Conservation (phyloP, 768 basidiomycete species). For the Suillus hirtellus region DNA sequence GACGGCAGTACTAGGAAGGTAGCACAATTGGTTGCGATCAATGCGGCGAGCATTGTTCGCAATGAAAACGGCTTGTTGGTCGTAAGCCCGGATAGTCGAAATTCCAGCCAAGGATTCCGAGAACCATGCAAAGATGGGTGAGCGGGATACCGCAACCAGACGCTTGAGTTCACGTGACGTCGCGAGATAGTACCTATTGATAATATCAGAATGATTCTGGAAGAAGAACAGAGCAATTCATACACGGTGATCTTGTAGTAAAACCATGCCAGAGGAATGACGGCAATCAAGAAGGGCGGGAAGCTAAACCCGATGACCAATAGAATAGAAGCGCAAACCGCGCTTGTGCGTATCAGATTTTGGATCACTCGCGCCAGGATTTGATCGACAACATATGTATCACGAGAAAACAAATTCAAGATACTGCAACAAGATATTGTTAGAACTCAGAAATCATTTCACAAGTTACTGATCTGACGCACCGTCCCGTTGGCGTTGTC, state of each 20-base stretch:
- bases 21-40: constrained; percentile 85
- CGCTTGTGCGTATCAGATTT: constrained; percentile 64
- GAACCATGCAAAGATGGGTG: constrained; percentile 91
- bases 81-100: constrained; percentile 82
- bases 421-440: constrained; percentile 46
- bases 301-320: constrained; percentile 80
- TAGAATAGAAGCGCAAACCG: constrained; percentile 58
- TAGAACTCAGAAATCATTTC: background rate
- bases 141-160: constrained; percentile 83
- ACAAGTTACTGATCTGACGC: constrained; percentile 16
- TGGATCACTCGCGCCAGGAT: constrained; percentile 74
- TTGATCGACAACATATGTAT: constrained; percentile 85
- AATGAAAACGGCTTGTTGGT: constrained; percentile 67
- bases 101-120: constrained; percentile 75
- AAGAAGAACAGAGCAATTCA: constrained; percentile 19
- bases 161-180: constrained; percentile 89
- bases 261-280: constrained; percentile 76
- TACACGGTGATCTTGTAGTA: constrained; percentile 82
- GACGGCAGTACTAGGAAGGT: constrained; percentile 67
- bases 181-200: constrained; percentile 75
- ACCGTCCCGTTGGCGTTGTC: constrained; percentile 83
- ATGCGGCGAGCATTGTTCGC: constrained; percentile 70
- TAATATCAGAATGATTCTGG: background rate
- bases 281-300: constrained; percentile 75
- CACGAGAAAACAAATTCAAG: constrained; percentile 88